Conservation (phyloP, 108 stramenopile species). For the Phaeodactylum tricornutum region DNA sequence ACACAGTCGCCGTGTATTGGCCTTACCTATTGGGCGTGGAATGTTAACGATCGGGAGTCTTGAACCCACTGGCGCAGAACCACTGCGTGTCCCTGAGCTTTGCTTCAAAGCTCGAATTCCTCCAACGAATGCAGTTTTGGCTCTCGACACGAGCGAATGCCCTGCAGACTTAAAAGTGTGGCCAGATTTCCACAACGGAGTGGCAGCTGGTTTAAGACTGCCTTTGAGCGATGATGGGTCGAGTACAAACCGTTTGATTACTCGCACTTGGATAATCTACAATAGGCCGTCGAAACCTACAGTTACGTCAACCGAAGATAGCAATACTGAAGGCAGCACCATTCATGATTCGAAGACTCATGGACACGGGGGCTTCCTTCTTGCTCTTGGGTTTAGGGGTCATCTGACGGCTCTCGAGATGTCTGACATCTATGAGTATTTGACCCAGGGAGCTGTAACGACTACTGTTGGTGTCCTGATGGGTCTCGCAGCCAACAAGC, state of each 20-base stretch:
- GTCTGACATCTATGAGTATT: slow-evolving; percentile 94
- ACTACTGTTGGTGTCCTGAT: slow-evolving; percentile 92
- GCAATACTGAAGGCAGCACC: slow-evolving; percentile 1
- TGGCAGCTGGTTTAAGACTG: slow-evolving; percentile 89
- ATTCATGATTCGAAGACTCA: slow-evolving; percentile 21
- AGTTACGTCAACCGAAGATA: slow-evolving; percentile 11
- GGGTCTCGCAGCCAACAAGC: slow-evolving; percentile 92
- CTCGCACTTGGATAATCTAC: slow-evolving; percentile 94
- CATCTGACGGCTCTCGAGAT: slow-evolving; percentile 87
- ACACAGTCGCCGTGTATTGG: slow-evolving; percentile 75
- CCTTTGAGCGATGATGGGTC: slow-evolving; percentile 23
- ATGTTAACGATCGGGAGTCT: slow-evolving; percentile 95
- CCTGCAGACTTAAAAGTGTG: slow-evolving; percentile 76
- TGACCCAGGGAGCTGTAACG: slow-evolving; percentile 90
- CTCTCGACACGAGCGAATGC: slow-evolving; percentile 58
- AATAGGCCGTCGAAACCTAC: slow-evolving; percentile 48
- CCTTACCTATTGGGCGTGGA: slow-evolving; percentile 86
- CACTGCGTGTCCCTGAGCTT: slow-evolving; percentile 80
- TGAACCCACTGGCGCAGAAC: slow-evolving; percentile 67
- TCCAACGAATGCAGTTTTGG: slow-evolving; percentile 79
- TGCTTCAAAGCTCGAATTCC: slow-evolving; percentile 85
- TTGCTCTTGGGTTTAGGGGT: slow-evolving; percentile 91
- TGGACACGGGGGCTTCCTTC: slow-evolving; percentile 87
- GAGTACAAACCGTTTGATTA: slow-evolving; percentile 27
- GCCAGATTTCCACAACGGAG: slow-evolving; percentile 99